Evolutionary conservation across 2,329 filamentous ascomycete species (phyloP).

Genomic region (Colletotrichum chrysophilum): DNA sequence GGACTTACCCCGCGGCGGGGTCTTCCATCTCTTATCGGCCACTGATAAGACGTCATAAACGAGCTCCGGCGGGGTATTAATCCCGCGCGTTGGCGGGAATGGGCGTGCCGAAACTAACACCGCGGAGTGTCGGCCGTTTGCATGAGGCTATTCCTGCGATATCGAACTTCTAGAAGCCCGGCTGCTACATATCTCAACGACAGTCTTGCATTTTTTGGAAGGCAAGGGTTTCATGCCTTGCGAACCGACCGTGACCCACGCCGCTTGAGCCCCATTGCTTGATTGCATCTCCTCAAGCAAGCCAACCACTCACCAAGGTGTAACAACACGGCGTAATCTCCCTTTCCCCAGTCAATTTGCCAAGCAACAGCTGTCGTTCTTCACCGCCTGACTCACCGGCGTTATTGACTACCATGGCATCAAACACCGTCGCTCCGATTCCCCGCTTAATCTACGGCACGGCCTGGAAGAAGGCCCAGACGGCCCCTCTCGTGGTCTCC

Average conservation of each 20-base stretch:
- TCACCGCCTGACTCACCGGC: neutral
- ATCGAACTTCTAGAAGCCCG: neutral
- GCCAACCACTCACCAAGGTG: neutral
- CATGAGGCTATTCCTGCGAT: neutral
- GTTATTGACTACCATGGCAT: neutral
- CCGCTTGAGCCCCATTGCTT: constrained; percentile 5
- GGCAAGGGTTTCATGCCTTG: neutral
- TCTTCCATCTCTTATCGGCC: neutral
- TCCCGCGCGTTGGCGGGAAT: neutral
- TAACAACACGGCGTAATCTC: neutral
- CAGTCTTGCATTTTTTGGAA: neutral
- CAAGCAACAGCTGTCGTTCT: neutral
- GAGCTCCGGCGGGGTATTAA: neutral
- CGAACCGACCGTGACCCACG: neutral
- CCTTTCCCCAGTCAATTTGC: neutral
- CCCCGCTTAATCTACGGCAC: constrained; percentile 76
- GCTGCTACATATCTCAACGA: neutral
- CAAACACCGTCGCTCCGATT: constrained; percentile 32
- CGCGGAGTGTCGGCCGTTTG: neutral
- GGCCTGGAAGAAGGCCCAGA: constrained; percentile 81
- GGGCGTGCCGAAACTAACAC: neutral
- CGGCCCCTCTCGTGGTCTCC: constrained; percentile 69
- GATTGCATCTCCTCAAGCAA: neutral
- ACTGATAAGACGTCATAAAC: constrained; percentile 15
- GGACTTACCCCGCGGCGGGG: constrained; percentile 14